Conservation (phyloP, 208 protist species). For the Acanthamoeba healyi region DNA sequence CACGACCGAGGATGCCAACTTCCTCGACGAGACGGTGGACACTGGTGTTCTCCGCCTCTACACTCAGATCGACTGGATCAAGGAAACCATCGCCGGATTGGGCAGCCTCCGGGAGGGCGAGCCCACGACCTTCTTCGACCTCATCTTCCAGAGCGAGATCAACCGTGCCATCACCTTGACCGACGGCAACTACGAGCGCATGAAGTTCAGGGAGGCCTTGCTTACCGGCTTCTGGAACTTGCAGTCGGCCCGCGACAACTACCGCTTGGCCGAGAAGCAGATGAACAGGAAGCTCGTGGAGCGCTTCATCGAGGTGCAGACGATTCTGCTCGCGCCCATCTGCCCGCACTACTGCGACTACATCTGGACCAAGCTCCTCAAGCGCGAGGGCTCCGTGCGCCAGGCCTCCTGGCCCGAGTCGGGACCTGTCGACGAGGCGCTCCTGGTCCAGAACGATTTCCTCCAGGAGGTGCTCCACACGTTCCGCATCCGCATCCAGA, state of each 20-base stretch:
- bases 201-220: constrained; percentile 97
- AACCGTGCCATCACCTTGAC: constrained; percentile 93
- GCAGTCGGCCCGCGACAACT: constrained; percentile 94
- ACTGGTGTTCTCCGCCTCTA: constrained; percentile 97
- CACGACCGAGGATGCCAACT: constrained; percentile 99
- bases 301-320: constrained; percentile 95
- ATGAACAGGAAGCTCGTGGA: constrained; percentile 91
- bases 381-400: constrained; percentile 1
- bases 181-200: constrained; percentile 93
- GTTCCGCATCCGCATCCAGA: constrained; percentile 86
- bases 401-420: constrained; percentile 84
- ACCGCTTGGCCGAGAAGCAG: constrained; percentile 92
- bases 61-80: constrained; percentile 95
- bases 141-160: constrained; percentile 96
- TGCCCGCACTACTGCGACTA: constrained; percentile 97
- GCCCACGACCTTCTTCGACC: constrained; percentile 85
- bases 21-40: constrained; percentile 95
- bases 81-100: constrained; percentile 85
- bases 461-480: constrained; percentile 93
- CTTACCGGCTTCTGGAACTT: constrained; percentile 97
- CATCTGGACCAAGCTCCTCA: constrained; percentile 95
- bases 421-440: constrained; percentile 91
- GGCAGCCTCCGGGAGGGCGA: constrained; percentile 24
- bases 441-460: constrained; percentile 90
- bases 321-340: constrained; percentile 97